Conservation (phyloP, 1,284 basidiomycete genomes). For the Schizophyllum amplum region DNA sequence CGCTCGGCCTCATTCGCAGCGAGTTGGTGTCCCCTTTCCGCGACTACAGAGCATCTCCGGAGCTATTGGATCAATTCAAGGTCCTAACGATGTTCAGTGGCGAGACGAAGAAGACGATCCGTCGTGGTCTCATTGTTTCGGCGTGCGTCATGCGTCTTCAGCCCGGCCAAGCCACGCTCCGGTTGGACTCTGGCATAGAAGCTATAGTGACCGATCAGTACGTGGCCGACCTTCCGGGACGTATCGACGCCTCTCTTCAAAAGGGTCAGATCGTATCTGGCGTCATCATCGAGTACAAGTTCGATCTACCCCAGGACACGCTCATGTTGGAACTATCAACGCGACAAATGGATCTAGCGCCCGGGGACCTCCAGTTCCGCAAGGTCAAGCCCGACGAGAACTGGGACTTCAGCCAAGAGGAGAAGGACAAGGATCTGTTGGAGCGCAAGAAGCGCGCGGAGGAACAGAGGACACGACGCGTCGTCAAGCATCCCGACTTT, state of each 20-base stretch:
- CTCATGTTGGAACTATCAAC: constrained; percentile 78
- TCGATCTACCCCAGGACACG: constrained; percentile 53
- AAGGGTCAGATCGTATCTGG: constrained; percentile 79
- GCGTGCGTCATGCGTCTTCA: constrained; percentile 64
- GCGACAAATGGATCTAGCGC: constrained; percentile 59
- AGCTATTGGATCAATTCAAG: constrained; percentile 66
- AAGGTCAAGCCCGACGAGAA: constrained; percentile 52
- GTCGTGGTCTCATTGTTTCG: constrained; percentile 78
- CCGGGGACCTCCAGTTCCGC: constrained; percentile 60
- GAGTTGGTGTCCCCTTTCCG: constrained; percentile 86
- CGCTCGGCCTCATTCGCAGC: constrained; percentile 80
- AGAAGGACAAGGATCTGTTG: constrained; percentile 69
- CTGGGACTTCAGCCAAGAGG: constrained; percentile 63
- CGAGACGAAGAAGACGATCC: constrained; percentile 78
- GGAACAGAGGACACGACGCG: constrained; percentile 69
- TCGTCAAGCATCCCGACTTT: constrained; percentile 98
- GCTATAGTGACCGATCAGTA: constrained; percentile 70
- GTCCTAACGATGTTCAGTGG: constrained; percentile 94
- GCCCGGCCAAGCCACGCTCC: constrained; percentile 47
- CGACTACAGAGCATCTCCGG: constrained; percentile 71
- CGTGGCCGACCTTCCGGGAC: constrained; percentile 43
- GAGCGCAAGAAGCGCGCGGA: constrained; percentile 82
- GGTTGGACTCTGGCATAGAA: constrained; percentile 90
- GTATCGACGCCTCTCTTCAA: constrained; percentile 38
- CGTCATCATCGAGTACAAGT: constrained; percentile 69